Evolutionary conservation across 805 yeast genomes (phyloP).

Genomic region (Yamadazyma tumulicola): DNA sequence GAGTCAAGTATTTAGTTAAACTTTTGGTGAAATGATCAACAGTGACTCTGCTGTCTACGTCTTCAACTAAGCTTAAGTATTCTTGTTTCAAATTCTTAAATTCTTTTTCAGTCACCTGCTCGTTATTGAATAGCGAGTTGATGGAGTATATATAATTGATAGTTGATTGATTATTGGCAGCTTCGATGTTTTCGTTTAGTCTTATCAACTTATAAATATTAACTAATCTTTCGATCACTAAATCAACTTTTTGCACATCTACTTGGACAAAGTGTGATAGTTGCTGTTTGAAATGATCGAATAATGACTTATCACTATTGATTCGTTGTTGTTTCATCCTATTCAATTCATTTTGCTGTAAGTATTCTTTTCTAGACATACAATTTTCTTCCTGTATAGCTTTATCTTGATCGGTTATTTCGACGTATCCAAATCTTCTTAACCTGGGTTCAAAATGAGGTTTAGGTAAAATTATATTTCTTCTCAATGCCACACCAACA

Average conservation of each 20-base stretch:
- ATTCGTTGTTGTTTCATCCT: constrained; percentile 38
- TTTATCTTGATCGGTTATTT: constrained; percentile 45
- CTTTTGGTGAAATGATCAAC: constrained; percentile 42
- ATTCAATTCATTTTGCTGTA: constrained; percentile 51
- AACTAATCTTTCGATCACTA: constrained; percentile 46
- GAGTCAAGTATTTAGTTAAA: constrained; percentile 36
- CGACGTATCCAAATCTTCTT: constrained; percentile 76
- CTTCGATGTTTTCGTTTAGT: constrained; percentile 53
- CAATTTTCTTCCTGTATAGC: constrained; percentile 58
- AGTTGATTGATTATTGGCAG: constrained; percentile 59
- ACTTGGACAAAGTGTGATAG: constrained; percentile 27
- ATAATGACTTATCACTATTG: constrained; percentile 27
- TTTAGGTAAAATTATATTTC: constrained; percentile 68
- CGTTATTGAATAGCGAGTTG: constrained; percentile 36
- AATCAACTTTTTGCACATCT: constrained; percentile 15
- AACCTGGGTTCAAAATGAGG: constrained; percentile 87
- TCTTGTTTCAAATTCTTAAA: constrained; percentile 16
- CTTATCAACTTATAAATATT: constrained; percentile 43
- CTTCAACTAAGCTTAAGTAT: constrained; percentile 36
- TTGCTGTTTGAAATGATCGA: background rate
- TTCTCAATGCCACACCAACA: constrained; percentile 78
- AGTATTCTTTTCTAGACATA: constrained; percentile 65
- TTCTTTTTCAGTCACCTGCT: constrained; percentile 31
- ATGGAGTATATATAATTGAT: constrained; percentile 45
- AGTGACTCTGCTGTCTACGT: constrained; percentile 44